A percentile compares a stretch with the other conserved stretches of the same genome.
Conservation (phyloP, 805 yeast species). For the Lipomyces japonicus region DNA sequence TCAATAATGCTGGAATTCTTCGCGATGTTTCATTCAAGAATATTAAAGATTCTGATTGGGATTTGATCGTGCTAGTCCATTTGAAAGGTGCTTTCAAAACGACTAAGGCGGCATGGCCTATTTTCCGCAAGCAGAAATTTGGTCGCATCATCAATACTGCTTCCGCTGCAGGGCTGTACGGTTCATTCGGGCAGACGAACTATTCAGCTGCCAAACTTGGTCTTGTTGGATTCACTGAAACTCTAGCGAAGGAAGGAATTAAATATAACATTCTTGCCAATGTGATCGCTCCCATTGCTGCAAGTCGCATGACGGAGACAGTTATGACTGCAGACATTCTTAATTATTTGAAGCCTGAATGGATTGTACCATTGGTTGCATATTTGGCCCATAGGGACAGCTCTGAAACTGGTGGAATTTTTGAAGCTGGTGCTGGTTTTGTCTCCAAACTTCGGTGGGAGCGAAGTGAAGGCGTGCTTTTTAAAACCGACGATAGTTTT, state of each 20-base stretch:
- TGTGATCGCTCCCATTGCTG: conserved; percentile 90
- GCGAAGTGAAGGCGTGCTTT: conserved; percentile 78
- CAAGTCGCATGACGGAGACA: conserved; percentile 92
- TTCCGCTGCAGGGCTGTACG: conserved; percentile 95
- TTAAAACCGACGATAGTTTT: conserved; percentile 70
- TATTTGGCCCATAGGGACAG: conserved; percentile 67
- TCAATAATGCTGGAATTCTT: conserved; percentile 93
- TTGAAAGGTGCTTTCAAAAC: conserved; percentile 83
- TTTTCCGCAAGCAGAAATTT: conserved; percentile 73
- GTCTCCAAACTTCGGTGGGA: conserved; percentile 93
- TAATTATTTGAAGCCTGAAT: conserved; percentile 76
- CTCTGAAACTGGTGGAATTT: conserved; percentile 67
- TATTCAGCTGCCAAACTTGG: conserved; percentile 92
- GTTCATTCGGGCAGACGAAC: conserved; percentile 95
- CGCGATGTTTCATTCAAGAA: conserved; percentile 84
- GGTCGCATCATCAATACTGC: conserved; percentile 93
- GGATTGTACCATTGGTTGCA: conserved; percentile 86
- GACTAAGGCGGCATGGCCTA: conserved; percentile 89
- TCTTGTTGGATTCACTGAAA: conserved; percentile 85
- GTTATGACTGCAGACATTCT: conserved; percentile 81
- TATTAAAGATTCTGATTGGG: conserved; percentile 77
- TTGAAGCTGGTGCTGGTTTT: conserved; percentile 92
- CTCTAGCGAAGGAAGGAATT: conserved; percentile 90
- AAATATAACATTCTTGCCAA: conserved; percentile 80
- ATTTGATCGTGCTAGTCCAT: conserved; percentile 79